Base-by-base conservation (phyloP, 352 stramenopile genomes). In the Globisporangium sylvaticum region DNA sequence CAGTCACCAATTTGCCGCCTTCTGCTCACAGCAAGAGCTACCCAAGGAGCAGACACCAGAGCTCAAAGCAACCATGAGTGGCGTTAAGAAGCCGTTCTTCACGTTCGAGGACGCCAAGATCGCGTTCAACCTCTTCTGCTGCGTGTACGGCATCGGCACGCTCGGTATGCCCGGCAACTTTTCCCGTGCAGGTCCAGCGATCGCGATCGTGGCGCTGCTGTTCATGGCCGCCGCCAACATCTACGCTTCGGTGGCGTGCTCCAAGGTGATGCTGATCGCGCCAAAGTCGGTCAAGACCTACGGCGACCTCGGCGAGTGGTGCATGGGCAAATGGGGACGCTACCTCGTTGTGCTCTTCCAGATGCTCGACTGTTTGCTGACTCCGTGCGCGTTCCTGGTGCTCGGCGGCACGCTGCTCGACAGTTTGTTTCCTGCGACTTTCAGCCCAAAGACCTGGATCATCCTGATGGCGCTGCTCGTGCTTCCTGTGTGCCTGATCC, bases 131-230 rank as follows among this genome's bases (percentile, higher is more conserved):
- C 59, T 65, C 37, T 66, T 66, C 61, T 76, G 70, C 55, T 46
- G 46, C 29, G 69, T 76, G 8, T 76, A 71, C 46, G 70, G 70
- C 8, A 72, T 78, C 65, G 71, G 71, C 7, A 77, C 71, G 29
- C 67, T 78, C 48, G 69, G 71, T 25, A 77, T 78, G 61, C 69
- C 71, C 4, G 62, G 42, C 14, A 78, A 78, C 29, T 78, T 74
- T 39, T 65, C 70, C 2, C 70, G 70, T 14, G 63, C 70, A 22
- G 70, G 70, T 6, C 69, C 69, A 2, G 50, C 50, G 4, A 48
- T 71, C 54, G 70, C 68, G 15, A 54, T 54, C 25, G 58, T 75
- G 37, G 70, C 70, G n/a, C 59, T 74, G 29, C 34, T 75, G 18
- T 76, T 76, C 56, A 76, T 76, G 70, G 70, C 68, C 1, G 53